Evolutionary conservation across 768 basidiomycete species (phyloP), one percentile per base, ranked within the genome.

Genomic region (Auricularia heimuer): DNA sequence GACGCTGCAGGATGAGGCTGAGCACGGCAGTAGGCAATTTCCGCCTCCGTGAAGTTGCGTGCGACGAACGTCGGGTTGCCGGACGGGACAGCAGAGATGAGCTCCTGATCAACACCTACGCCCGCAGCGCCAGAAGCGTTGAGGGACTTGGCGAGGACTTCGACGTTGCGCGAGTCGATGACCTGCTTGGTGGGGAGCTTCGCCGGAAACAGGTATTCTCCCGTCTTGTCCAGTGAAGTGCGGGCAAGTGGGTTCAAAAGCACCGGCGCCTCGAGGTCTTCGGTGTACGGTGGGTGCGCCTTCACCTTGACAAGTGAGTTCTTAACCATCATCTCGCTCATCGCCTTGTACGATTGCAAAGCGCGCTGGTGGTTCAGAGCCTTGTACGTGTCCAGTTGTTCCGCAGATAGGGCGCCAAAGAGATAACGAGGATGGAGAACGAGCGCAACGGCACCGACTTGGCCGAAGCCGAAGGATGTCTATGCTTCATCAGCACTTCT

Each of bases 391-490:
- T 86, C 83, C 70, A 94, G 95, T 67, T 80, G 75, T n/a, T 84
- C 80, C 1, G 92, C 85, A 66, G 94, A 86, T 44, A 98, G 78
- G 10, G 89, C 82, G 47, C 89, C 96, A 68, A 95, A 86, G 68
- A 97, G 82, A 78, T 92, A 92, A 69, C 92, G 89, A 67, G 97
- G 95, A 74, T 98, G 88, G 62, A 98, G 73, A 70, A 98, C 80
- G 68, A 95, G 82, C 54, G 88, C 90, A 65, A 86, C 90, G 64
- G 97, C 97, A 63, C 97, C 97, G 67, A 98, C 96, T 83, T 98
- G 97, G 71, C 97, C 95, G 80, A 98, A 98, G 68, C 97, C 96
- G 77, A 96, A 96, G 14, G 92, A 94, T 1, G 93, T 94, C 87
- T 92, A 68, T 33, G 69, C 61, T 61, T 62, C 68, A 39, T 44